Conservation (phyloP, 352 stramenopile genomes). For the Poterioochromonas sp. region DNA sequence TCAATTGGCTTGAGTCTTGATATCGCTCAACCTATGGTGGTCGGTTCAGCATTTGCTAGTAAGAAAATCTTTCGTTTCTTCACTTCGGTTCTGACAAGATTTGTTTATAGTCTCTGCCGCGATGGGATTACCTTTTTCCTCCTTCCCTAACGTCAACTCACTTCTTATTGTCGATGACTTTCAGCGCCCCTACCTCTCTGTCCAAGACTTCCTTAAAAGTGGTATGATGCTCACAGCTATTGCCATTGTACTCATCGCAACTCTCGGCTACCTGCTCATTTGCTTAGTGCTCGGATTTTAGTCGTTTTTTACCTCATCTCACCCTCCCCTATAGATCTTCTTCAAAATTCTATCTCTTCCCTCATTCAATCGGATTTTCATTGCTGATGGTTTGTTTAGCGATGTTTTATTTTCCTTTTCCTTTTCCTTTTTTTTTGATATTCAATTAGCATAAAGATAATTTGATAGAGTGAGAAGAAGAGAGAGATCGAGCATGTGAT, state of each 20-base stretch:
- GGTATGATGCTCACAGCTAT: conserved; percentile 71
- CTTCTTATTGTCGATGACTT: conserved; percentile 76
- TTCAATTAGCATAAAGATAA: too few species aligned
- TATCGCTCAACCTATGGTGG: neutral
- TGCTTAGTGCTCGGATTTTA: conserved; percentile 64
- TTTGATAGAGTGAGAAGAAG: too few species aligned
- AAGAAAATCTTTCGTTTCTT: too few species aligned
- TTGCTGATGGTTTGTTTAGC: too few species aligned
- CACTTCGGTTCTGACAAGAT: conserved; percentile 65
- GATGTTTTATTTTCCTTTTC: too few species aligned
- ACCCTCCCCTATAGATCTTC: too few species aligned
- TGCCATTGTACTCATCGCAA: conserved; percentile 67
- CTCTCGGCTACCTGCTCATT: conserved; percentile 68
- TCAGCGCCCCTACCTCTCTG: conserved; percentile 66
- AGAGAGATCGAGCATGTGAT: too few species aligned
- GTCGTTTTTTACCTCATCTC: too few species aligned
- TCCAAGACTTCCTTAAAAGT: conserved; percentile 70
- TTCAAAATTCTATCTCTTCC: too few species aligned
- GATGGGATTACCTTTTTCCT: conserved; percentile 78
- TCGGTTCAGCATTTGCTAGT: conserved; percentile 31
- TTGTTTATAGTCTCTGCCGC: conserved; percentile 70
- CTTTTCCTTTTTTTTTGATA: too few species aligned
- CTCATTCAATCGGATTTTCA: too few species aligned
- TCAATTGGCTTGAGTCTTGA: conserved; percentile 54
- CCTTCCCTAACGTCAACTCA: conserved; percentile 82